Evolutionary conservation across 2,329 filamentous ascomycete genomes (phyloP).

Genomic region (Aspergillus eucalypticola): DNA sequence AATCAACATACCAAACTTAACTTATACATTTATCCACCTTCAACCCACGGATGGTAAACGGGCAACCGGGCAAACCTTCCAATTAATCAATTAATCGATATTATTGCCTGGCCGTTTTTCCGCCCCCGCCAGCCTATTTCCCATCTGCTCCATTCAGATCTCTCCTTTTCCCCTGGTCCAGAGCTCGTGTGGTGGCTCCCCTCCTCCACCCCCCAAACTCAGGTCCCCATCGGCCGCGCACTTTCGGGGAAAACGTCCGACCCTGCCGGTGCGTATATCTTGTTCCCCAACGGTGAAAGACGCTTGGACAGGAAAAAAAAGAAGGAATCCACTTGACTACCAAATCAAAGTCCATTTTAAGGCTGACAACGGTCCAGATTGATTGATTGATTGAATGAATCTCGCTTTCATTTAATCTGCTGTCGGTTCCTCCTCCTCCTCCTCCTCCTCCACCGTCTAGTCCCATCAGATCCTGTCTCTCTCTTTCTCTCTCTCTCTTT

Average conservation of each 20-base stretch:
- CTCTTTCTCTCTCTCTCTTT: neutral
- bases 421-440: conserved; percentile 2
- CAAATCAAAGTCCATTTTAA: conserved; percentile 13
- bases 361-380: conserved; percentile 22
- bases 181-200: conserved; percentile 9
- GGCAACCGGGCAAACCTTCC: too few species aligned
- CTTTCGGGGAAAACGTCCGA: conserved; percentile 15
- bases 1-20: neutral
- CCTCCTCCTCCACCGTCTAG: neutral
- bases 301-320: conserved; percentile 13
- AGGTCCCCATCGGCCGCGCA: conserved; percentile 6
- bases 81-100: neutral
- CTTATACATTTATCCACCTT: too few species aligned
- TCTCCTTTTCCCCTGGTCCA: neutral
- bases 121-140: conserved; percentile 4
- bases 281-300: conserved; percentile 16
- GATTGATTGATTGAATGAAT: conserved; percentile 16
- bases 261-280: conserved; percentile 18
- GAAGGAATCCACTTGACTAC: conserved; percentile 17
- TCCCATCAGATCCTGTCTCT: neutral
- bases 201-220: conserved; percentile 6
- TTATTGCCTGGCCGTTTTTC: neutral
- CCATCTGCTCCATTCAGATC: conserved; percentile 1
- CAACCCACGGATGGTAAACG: too few species aligned
- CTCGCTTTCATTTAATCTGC: conserved; percentile 4